phyloP scores from a whole-genome alignment of 2,329 filamentous ascomycete species.

The Zymoseptoria pseudotritici region DNA sequence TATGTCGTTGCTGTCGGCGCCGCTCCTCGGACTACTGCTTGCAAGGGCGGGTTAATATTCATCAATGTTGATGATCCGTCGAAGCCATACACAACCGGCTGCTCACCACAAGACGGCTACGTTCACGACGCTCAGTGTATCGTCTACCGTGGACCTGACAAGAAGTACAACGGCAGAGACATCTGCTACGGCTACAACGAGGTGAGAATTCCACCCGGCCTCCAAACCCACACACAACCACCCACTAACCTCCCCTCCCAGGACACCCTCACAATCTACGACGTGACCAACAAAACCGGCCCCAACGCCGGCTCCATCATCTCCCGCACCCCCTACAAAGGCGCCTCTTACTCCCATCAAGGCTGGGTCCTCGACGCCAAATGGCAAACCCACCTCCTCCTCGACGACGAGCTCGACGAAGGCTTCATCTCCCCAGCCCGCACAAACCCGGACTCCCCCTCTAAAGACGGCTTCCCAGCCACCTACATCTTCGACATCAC shows the following conservation, averaged over 20 bases:
- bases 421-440: slow-evolving; percentile 33
- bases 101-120: slow-evolving; percentile 46
- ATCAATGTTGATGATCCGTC: slow-evolving; percentile 46
- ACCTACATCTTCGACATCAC: slow-evolving; percentile 48
- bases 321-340: slow-evolving; percentile 43
- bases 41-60: slow-evolving; percentile 47
- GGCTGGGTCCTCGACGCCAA: slow-evolving; percentile 45
- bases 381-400: slow-evolving; percentile 41
- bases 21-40: slow-evolving; percentile 37
- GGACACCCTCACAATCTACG: slow-evolving; percentile 40
- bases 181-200: slow-evolving; percentile 50
- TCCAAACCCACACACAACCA: too few species aligned
- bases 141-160: slow-evolving; percentile 44
- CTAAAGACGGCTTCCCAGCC: slow-evolving; percentile 38
- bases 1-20: slow-evolving; percentile 40
- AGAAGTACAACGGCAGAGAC: slow-evolving; percentile 38
- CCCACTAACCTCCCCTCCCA: too few species aligned
- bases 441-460: slow-evolving; percentile 14
- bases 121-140: slow-evolving; percentile 53
- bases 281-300: slow-evolving; percentile 39
- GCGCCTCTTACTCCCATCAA: slow-evolving; percentile 47
- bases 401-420: slow-evolving; percentile 51
- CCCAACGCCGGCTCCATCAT: slow-evolving; percentile 33
- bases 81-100: slow-evolving; percentile 45
- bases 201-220: neutral